Evolutionary conservation across 1,139 yeast genomes (phyloP).

Genomic region (Taiozyma onychis): DNA sequence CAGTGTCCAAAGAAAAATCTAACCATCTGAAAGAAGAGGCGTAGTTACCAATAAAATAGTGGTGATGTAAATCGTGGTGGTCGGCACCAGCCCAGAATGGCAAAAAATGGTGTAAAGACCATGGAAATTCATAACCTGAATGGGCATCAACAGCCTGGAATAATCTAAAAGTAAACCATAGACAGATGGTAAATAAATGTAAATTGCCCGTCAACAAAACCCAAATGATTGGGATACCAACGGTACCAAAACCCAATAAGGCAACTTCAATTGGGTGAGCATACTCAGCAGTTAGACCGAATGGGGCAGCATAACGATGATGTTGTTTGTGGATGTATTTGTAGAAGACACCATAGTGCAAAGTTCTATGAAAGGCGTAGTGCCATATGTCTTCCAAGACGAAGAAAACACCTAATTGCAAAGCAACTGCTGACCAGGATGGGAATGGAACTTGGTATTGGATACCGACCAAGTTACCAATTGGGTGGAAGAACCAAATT

Average conservation of each 20-base stretch:
- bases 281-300: conserved; percentile 93
- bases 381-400: conserved; percentile 93
- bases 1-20: conserved; percentile 81
- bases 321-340: conserved; percentile 93
- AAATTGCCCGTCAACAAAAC: conserved; percentile 59
- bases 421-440: conserved; percentile 42
- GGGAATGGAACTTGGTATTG: conserved; percentile 84
- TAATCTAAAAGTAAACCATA: conserved; percentile 85
- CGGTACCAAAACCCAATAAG: conserved; percentile 88
- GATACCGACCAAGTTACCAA: conserved; percentile 73
- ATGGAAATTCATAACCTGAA: conserved; percentile 95
- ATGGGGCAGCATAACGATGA: conserved; percentile 95
- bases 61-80: conserved; percentile 96
- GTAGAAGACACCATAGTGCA: conserved; percentile 83
- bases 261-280: conserved; percentile 94
- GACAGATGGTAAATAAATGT: conserved; percentile 77
- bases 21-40: conserved; percentile 94
- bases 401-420: conserved; percentile 72
- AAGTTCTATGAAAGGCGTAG: conserved; percentile 85
- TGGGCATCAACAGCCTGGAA: conserved; percentile 96
- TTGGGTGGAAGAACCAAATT: conserved; percentile 92
- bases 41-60: conserved; percentile 85
- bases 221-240: conserved; percentile 80
- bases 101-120: conserved; percentile 85
- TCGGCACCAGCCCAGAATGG: conserved; percentile 99